Percentiles rank a stretch among this genome's conserved stretches.
phyloP scores from a whole-genome alignment of 495 filamentous ascomycete genomes.

The Penicillium goetzii region DNA sequence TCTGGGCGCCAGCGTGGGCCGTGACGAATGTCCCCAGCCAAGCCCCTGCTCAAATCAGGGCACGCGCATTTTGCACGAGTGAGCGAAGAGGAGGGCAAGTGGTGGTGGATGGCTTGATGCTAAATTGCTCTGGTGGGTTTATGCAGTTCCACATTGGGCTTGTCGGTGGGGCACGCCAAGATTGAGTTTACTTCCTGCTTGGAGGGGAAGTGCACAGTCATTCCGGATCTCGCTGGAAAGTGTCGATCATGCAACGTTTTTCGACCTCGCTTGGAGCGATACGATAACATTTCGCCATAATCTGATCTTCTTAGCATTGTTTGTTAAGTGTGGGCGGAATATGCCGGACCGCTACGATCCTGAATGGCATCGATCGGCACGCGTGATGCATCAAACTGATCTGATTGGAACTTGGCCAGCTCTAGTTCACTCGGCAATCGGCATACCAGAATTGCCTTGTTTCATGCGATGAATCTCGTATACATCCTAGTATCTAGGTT shows the following conservation, averaged over 20 bases:
- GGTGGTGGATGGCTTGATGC: slow-evolving; percentile 1
- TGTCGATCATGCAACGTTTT: slow-evolving; percentile 13
- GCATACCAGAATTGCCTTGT: not conserved
- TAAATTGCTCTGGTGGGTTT: not conserved
- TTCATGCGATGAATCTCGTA: not conserved
- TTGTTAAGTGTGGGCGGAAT: not conserved
- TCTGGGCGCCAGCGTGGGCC: not conserved
- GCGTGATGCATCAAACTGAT: slow-evolving; percentile 23
- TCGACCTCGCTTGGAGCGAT: slow-evolving; percentile 6
- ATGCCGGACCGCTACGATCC: not conserved
- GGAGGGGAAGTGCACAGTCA: not conserved
- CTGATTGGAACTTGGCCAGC: slow-evolving; percentile 12
- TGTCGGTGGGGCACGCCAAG: slow-evolving; percentile 3
- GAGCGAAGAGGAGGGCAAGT: slow-evolving; percentile 1
- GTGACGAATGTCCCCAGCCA: not conserved
- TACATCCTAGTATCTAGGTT: not conserved
- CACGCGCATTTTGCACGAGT: slow-evolving; percentile 8
- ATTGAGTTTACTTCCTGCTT: slow-evolving; percentile 6
- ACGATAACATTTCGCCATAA: too few relatives aligned
- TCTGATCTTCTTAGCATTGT: too few relatives aligned
- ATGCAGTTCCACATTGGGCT: not conserved
- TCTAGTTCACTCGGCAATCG: not conserved
- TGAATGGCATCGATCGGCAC: not conserved
- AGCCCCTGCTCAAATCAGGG: slow-evolving; percentile 15
- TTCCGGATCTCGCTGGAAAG: not conserved